Conservation (phyloP, 164 flowering plant species). For the Saururus chinensis region DNA sequence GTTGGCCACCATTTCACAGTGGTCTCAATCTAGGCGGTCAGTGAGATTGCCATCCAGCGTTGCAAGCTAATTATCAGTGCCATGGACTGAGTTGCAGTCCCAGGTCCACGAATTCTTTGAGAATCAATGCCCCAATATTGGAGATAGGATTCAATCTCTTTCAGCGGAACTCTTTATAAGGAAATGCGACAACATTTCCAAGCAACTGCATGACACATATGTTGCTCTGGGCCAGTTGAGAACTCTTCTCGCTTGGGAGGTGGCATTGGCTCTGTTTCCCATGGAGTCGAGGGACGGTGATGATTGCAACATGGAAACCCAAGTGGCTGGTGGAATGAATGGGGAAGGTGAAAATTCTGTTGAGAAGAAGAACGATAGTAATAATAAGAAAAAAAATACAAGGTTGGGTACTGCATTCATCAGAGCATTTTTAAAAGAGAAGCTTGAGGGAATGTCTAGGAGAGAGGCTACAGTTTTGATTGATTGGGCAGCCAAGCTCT, state of each 20-base stretch:
- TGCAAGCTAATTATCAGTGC: slow-evolving; percentile 23
- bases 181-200: slow-evolving; percentile 19
- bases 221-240: slow-evolving; percentile 30
- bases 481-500: slow-evolving; percentile 27
- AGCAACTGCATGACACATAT: slow-evolving; percentile 28
- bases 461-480: slow-evolving; percentile 16
- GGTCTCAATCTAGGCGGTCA: background rate
- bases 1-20: background rate
- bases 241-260: slow-evolving; percentile 63
- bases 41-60: slow-evolving; percentile 38
- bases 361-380: slow-evolving; percentile 22
- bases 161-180: slow-evolving; percentile 18
- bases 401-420: slow-evolving; percentile 49
- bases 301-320: background rate
- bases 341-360: slow-evolving; percentile 6
- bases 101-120: slow-evolving; percentile 24
- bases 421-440: slow-evolving; percentile 45
- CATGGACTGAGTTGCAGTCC: slow-evolving; percentile 16
- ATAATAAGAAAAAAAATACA: slow-evolving; percentile 61
- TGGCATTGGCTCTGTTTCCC: slow-evolving; percentile 35
- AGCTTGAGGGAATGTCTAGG: slow-evolving; percentile 18
- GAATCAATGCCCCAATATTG: background rate
- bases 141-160: background rate
- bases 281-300: slow-evolving; percentile 40
- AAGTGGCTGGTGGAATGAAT: slow-evolving; percentile 3